Evolutionary conservation across 257 asterid species (phyloP).

Genomic region (Ilex asprella): DNA sequence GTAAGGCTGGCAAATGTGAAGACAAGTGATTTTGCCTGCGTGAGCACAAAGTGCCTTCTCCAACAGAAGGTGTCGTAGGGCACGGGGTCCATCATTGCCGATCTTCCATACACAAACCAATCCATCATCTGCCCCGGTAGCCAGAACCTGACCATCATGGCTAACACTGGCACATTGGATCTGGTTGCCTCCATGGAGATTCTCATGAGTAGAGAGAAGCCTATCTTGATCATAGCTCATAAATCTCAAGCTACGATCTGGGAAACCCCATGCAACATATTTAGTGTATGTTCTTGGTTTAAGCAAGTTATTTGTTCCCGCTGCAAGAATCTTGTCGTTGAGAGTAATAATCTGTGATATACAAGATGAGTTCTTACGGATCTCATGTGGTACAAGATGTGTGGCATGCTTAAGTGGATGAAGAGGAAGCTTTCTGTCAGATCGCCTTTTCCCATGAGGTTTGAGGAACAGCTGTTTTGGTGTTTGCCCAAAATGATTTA

Average conservation of each 20-base stretch:
- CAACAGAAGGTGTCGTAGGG: slow-evolving; percentile 46
- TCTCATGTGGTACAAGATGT: slow-evolving; percentile 69
- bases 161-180: slow-evolving; percentile 83
- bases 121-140: slow-evolving; percentile 92
- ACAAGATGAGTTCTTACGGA: slow-evolving; percentile 70
- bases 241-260: slow-evolving; percentile 88
- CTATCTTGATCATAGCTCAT: slow-evolving; percentile 81
- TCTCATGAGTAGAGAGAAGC: slow-evolving; percentile 92
- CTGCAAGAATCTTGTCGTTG: slow-evolving; percentile 73
- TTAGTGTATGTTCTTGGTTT: slow-evolving; percentile 77
- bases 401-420: slow-evolving; percentile 74
- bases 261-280: slow-evolving; percentile 92
- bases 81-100: slow-evolving; percentile 73
- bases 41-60: slow-evolving; percentile 90
- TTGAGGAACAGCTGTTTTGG: slow-evolving; percentile 89
- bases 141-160: slow-evolving; percentile 87
- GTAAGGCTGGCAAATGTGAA: slow-evolving; percentile 91
- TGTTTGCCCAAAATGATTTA: slow-evolving; percentile 97
- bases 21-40: slow-evolving; percentile 73
- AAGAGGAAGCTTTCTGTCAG: slow-evolving; percentile 63
- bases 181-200: slow-evolving; percentile 97
- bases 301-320: slow-evolving; percentile 65
- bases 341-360: slow-evolving; percentile 68
- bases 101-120: slow-evolving; percentile 81
- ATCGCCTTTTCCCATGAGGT: slow-evolving; percentile 88